phyloP scores from a whole-genome alignment of 352 stramenopile species.

The Blastocystis sp. region DNA sequence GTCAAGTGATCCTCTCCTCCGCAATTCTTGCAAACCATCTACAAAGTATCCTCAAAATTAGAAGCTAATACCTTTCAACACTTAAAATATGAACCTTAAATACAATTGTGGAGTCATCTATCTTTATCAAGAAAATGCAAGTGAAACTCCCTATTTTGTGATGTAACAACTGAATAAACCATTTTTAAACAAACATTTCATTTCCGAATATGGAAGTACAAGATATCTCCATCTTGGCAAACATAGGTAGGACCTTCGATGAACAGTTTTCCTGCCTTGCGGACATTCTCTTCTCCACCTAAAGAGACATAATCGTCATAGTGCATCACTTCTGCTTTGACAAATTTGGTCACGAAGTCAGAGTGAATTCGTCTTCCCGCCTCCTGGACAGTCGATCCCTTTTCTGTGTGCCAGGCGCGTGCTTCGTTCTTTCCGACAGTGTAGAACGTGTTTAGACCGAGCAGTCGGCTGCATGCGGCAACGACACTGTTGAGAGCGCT shows the following conservation, averaged over 20 bases:
- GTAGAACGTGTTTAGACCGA: conserved; percentile 79
- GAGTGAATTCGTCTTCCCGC: conserved; percentile 78
- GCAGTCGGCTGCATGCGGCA: conserved; percentile 73
- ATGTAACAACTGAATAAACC: not conserved
- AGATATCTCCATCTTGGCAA: conserved; percentile 76
- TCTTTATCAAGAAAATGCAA: not conserved
- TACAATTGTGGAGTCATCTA: not conserved
- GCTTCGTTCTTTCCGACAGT: conserved; percentile 77
- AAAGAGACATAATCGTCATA: conserved; percentile 73
- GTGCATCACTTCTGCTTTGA: conserved; percentile 75
- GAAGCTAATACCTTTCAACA: not conserved
- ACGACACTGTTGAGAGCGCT: conserved; percentile 77
- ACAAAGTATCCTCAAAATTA: not conserved
- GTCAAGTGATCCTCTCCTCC: not conserved
- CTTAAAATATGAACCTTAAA: not conserved
- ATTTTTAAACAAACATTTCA: conserved; percentile 65
- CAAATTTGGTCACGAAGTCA: conserved; percentile 79
- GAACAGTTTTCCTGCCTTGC: conserved; percentile 74
- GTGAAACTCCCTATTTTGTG: not conserved
- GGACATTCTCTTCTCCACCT: conserved; percentile 72
- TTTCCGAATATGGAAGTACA: conserved; percentile 77
- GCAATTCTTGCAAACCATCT: conserved; percentile 24
- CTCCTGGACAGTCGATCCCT: conserved; percentile 72
- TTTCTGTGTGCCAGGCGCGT: conserved; percentile 75
- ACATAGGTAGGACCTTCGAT: conserved; percentile 78